These are phyloP conservation scores for Fusarium miscanthi DNA, from an alignment of 2,329 filamentous ascomycete genomes.

Conservation along the genomic window DNA sequence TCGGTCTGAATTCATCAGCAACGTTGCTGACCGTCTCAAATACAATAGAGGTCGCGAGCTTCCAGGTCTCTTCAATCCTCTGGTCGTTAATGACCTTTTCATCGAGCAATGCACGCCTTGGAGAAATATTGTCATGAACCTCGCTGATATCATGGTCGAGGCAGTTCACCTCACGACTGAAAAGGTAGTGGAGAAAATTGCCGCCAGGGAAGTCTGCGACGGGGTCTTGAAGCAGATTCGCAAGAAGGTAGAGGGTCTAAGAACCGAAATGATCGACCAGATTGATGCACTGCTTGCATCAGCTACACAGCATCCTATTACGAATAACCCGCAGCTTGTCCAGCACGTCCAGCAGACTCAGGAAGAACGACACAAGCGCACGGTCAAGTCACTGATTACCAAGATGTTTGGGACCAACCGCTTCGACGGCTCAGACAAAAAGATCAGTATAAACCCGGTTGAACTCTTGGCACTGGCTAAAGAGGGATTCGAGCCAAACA, in stretches of 20 bases:
- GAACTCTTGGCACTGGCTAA: neutral
- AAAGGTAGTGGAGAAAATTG: neutral
- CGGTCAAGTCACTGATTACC: conserved; percentile 1
- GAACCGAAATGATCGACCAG: neutral
- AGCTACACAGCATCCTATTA: neutral
- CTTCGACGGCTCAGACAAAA: neutral
- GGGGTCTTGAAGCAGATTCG: neutral
- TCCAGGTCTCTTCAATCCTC: conserved; percentile 69
- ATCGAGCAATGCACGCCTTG: conserved; percentile 67
- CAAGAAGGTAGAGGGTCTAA: neutral
- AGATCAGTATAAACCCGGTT: neutral
- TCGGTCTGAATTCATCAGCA: conserved; percentile 29
- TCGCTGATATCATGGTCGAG: conserved; percentile 28
- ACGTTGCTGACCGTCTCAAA: conserved; percentile 38
- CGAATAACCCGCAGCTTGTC: neutral
- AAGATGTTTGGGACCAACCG: neutral
- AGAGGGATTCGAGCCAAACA: conserved; percentile 34
- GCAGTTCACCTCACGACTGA: conserved; percentile 11
- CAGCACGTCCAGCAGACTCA: neutral
- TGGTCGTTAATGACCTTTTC: conserved; percentile 70
- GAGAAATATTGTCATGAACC: conserved; percentile 55
- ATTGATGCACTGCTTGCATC: neutral
- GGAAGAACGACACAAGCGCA: neutral
- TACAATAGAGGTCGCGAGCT: conserved; percentile 60
- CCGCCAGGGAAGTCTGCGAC: neutral